phyloP scores from a whole-genome alignment of 73 alveolate species.

The Breviolum minutum region DNA sequence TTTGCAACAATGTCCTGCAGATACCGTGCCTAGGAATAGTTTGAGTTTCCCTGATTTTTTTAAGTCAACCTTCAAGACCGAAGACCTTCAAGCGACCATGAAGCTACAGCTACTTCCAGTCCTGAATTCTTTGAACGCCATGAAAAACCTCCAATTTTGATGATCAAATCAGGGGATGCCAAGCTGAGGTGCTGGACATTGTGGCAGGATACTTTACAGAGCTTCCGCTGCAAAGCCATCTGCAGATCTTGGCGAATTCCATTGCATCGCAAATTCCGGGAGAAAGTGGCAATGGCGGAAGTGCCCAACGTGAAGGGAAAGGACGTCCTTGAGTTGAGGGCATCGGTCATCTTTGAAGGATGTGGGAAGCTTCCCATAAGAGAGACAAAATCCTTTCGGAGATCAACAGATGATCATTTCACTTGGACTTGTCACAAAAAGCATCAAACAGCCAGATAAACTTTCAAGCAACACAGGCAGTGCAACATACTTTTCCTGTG shows the following conservation, averaged over 20 bases:
- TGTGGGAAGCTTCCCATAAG: neutral
- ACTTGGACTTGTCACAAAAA: no score
- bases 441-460: no score
- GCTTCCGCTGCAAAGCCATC: slow-evolving; percentile 92
- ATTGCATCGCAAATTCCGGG: slow-evolving; percentile 28
- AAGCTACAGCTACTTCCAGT: no score
- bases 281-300: neutral
- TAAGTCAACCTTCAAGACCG: no score
- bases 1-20: slow-evolving; percentile 96
- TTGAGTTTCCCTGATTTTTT: no score
- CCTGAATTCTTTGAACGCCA: neutral
- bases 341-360: neutral
- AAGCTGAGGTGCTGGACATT: slow-evolving; percentile 90
- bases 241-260: slow-evolving; percentile 90
- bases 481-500: no score
- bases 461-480: no score
- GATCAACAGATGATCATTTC: no score
- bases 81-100: no score
- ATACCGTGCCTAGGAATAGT: slow-evolving; percentile 54
- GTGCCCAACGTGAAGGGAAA: slow-evolving; percentile 7
- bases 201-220: slow-evolving; percentile 96
- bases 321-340: neutral
- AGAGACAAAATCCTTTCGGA: neutral
- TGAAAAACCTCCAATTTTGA: neutral
- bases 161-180: neutral